Conservation (phyloP, 2,329 filamentous ascomycete species). For the Penicillium sp. region DNA sequence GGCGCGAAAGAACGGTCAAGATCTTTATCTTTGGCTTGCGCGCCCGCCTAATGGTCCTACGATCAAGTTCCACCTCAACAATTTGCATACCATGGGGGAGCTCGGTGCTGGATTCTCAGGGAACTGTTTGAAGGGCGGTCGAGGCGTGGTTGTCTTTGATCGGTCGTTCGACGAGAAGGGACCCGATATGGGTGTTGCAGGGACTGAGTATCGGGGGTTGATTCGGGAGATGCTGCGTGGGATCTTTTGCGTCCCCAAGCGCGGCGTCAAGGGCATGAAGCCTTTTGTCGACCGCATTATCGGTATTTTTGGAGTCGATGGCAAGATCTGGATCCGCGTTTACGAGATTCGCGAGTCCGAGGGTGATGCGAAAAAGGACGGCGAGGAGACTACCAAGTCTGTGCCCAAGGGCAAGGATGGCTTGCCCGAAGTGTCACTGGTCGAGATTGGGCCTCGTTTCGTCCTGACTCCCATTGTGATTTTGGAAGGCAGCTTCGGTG, state of each 20-base stretch:
- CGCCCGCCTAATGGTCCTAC: slow-evolving; percentile 81
- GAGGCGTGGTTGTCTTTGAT: slow-evolving; percentile 89
- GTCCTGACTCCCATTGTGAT: slow-evolving; percentile 93
- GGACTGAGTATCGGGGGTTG: slow-evolving; percentile 41
- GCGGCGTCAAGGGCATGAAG: slow-evolving; percentile 77
- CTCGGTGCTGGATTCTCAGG: slow-evolving; percentile 76
- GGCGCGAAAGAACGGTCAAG: slow-evolving; percentile 78
- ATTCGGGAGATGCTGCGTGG: slow-evolving; percentile 86
- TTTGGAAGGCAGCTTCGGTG: slow-evolving; percentile 88
- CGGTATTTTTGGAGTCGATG: slow-evolving; percentile 82
- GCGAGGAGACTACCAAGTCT: slow-evolving; percentile 37
- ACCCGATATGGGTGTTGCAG: slow-evolving; percentile 61
- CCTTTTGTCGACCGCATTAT: slow-evolving; percentile 96
- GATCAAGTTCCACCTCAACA: slow-evolving; percentile 51
- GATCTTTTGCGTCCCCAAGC: slow-evolving; percentile 83
- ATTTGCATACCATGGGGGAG: slow-evolving; percentile 91
- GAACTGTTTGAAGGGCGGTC: slow-evolving; percentile 90
- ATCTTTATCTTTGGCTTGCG: slow-evolving; percentile 89
- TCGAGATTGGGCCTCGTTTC: slow-evolving; percentile 91
- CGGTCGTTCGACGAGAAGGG: slow-evolving; percentile 71
- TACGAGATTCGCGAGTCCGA: slow-evolving; percentile 90
- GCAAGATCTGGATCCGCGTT: slow-evolving; percentile 91
- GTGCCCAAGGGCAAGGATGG: slow-evolving; percentile 43
- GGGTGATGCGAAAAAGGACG: slow-evolving; percentile 47
- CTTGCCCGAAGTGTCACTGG: slow-evolving; percentile 71